Evolutionary conservation across 176 grass and related monocot genomes (phyloP).

Genomic region (Saccharum officinarum): DNA sequence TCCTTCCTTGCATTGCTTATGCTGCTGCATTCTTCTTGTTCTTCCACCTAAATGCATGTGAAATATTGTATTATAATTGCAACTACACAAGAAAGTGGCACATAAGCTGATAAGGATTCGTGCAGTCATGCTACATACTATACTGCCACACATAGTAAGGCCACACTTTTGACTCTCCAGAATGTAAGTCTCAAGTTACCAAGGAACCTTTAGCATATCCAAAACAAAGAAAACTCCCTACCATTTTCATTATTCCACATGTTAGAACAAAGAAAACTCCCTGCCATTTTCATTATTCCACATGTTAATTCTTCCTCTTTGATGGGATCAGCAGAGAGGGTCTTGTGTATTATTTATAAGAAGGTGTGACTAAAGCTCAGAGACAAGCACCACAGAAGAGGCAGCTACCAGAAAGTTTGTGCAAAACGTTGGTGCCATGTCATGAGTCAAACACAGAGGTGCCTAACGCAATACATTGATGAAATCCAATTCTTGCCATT

Average conservation of each 20-base stretch:
- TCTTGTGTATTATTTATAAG: not conserved
- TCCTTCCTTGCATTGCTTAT: slow-evolving; percentile 41
- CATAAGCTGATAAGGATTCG: not conserved
- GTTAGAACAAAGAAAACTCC: not conserved
- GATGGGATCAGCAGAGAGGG: not conserved
- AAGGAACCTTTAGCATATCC: not conserved
- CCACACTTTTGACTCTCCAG: not conserved
- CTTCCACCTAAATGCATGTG: slow-evolving; percentile 50
- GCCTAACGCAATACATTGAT: slow-evolving; percentile 1
- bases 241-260: not conserved
- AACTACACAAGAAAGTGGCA: not conserved
- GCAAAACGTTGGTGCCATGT: not conserved
- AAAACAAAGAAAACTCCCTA: not conserved
- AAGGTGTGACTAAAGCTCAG: not conserved
- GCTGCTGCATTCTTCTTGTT: slow-evolving; percentile 53
- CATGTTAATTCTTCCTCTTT: not conserved
- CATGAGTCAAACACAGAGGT: not conserved
- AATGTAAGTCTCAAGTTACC: not conserved
- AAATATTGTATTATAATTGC: slow-evolving; percentile 6
- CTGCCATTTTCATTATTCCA: not conserved
- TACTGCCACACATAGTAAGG: not conserved
- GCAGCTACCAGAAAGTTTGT: not conserved
- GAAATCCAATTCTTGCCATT: not conserved
- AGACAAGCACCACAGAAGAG: not conserved
- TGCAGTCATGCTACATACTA: not conserved